Percentiles rank a stretch among this genome's conserved stretches.
phyloP scores from a whole-genome alignment of 23 red algal species.

The Gracilariopsis chorda region DNA sequence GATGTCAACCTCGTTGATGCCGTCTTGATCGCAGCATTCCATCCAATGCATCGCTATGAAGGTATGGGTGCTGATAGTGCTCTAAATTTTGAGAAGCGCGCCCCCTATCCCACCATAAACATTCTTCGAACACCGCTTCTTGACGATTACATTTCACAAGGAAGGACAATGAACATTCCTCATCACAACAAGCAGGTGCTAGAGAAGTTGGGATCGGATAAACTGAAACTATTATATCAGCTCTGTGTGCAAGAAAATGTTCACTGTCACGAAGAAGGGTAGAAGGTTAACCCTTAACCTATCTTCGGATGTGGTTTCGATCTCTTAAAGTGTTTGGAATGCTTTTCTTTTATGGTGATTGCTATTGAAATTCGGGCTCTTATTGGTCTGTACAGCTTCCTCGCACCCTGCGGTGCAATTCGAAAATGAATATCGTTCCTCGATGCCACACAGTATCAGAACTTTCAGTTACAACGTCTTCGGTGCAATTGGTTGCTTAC shows the following conservation, averaged over 20 bases:
- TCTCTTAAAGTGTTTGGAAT: no score
- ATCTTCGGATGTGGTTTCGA: no score
- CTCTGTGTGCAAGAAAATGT: no score
- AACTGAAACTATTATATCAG: background rate
- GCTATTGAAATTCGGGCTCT: no score
- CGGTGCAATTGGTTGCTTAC: conserved; percentile 30
- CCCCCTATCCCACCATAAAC: conserved; percentile 63
- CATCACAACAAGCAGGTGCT: conserved; percentile 28
- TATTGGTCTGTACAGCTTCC: no score
- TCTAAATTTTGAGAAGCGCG: conserved; percentile 62
- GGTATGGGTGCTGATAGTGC: background rate
- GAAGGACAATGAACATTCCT: conserved; percentile 41
- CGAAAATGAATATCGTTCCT: no score
- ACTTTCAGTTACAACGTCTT: background rate
- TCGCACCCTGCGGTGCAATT: no score
- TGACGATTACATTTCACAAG: conserved; percentile 43
- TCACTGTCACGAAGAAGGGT: no score
- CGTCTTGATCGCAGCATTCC: conserved; percentile 61
- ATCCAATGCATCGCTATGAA: conserved; percentile 24
- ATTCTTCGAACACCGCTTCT: conserved; percentile 40
- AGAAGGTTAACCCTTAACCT: no score
- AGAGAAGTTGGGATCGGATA: conserved; percentile 34
- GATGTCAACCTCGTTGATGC: conserved; percentile 23
- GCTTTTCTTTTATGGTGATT: no score
- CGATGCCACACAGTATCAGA: no score